These are phyloP conservation scores for Ceratocystis alfenasii DNA, from an alignment of 2,329 filamentous ascomycete genomes.

Conservation along the genomic window DNA sequence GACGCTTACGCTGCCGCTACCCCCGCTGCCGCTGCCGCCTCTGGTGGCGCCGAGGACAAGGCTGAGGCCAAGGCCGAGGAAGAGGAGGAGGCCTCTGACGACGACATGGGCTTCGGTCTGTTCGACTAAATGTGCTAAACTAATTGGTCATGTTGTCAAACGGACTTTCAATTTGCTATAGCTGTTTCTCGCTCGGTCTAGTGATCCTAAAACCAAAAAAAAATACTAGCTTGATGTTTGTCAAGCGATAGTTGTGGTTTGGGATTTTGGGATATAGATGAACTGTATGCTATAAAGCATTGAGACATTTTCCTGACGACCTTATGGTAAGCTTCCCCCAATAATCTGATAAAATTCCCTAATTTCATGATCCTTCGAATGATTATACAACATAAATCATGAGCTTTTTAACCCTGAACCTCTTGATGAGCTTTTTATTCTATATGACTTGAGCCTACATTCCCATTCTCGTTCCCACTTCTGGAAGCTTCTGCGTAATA, in stretches of 20 bases:
- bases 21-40: constrained; percentile 51
- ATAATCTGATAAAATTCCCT: constrained; percentile 19
- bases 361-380: constrained; percentile 32
- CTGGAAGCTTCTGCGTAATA: constrained; percentile 12
- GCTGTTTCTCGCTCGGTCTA: neutral
- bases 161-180: constrained; percentile 55
- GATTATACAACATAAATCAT: constrained; percentile 45
- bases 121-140: constrained; percentile 46
- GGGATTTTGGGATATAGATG: constrained; percentile 15
- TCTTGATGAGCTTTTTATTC: constrained; percentile 46
- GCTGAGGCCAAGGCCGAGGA: constrained; percentile 55
- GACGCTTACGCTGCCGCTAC: constrained; percentile 84
- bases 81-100: constrained; percentile 49
- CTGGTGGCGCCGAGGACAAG: constrained; percentile 39
- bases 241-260: neutral
- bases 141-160: constrained; percentile 53
- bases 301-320: constrained; percentile 17
- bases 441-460: constrained; percentile 39
- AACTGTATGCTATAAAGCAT: constrained; percentile 15
- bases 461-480: neutral
- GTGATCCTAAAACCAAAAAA: constrained; percentile 9
- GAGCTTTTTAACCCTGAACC: constrained; percentile 59
- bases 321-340: constrained; percentile 34
- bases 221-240: constrained; percentile 5
- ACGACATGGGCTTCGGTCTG: constrained; percentile 47